These are phyloP conservation scores for Rhizodiscina lignyota DNA, from an alignment of 495 filamentous ascomycete species.

Conservation along the genomic window DNA sequence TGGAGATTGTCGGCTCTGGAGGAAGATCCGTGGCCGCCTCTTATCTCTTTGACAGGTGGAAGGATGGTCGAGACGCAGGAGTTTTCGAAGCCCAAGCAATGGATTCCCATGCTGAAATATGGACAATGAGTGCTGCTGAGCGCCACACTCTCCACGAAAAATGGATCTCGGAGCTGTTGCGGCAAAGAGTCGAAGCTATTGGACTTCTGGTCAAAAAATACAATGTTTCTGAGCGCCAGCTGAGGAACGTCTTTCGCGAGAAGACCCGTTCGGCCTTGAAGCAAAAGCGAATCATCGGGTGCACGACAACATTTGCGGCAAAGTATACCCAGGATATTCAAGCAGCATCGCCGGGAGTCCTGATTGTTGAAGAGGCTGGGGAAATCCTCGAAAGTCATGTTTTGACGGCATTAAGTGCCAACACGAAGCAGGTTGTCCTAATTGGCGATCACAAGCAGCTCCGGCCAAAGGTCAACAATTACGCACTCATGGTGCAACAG, in stretches of 20 bases:
- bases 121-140: constrained; percentile 29
- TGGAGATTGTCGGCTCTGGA: constrained; percentile 26
- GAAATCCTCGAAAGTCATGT: constrained; percentile 64
- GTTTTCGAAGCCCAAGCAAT: constrained; percentile 14
- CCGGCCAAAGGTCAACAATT: constrained; percentile 52
- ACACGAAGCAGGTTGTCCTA: constrained; percentile 49
- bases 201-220: constrained; percentile 20
- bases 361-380: constrained; percentile 65
- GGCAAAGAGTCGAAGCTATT: constrained; percentile 31
- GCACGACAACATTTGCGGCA: constrained; percentile 61
- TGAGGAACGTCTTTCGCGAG: constrained; percentile 28
- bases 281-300: constrained; percentile 48
- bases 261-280: constrained; percentile 29
- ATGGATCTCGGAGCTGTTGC: constrained; percentile 35
- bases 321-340: constrained; percentile 38
- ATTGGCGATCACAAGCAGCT: constrained; percentile 73
- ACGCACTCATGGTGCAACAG: constrained; percentile 45
- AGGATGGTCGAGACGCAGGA: constrained; percentile 29
- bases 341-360: constrained; percentile 31
- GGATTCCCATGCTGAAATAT: constrained; percentile 23
- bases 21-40: constrained; percentile 28
- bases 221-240: constrained; percentile 24
- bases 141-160: constrained; percentile 19
- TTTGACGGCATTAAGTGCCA: constrained; percentile 39
- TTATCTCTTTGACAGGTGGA: constrained; percentile 45